Evolutionary conservation across 306 rosid genomes (phyloP).

Genomic region (cucumber (Cucumis sativus)): DNA sequence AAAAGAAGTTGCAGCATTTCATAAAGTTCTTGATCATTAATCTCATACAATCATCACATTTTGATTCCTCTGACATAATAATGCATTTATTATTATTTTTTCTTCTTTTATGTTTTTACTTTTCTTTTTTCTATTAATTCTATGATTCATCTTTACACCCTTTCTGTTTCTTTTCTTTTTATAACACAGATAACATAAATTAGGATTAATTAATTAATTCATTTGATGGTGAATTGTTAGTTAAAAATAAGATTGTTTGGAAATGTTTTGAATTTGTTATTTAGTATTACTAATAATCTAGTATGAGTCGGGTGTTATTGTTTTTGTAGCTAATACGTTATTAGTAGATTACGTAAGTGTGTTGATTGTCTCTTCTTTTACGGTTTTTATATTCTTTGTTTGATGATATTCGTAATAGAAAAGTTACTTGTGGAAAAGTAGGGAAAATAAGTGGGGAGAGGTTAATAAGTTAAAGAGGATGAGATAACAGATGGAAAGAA

Average conservation of each 20-base stretch:
- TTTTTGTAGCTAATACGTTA: too few relatives aligned
- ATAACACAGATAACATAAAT: background rate
- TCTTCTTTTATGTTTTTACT: background rate
- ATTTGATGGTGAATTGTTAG: background rate
- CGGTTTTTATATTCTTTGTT: too few relatives aligned
- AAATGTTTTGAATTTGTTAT: too few relatives aligned
- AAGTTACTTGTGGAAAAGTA: background rate
- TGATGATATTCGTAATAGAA: too few relatives aligned
- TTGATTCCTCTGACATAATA: conserved; percentile 11
- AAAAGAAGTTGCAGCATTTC: conserved; percentile 5
- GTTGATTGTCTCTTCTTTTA: too few relatives aligned
- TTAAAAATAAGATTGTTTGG: background rate
- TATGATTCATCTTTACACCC: background rate
- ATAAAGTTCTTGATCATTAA: background rate
- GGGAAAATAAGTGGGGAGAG: background rate
- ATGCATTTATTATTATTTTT: background rate
- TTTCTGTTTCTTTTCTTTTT: background rate
- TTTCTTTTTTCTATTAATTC: background rate
- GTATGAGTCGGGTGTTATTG: too few relatives aligned
- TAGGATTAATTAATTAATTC: background rate
- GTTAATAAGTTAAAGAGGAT: background rate
- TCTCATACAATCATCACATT: conserved; percentile 9
- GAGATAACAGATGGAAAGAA: background rate
- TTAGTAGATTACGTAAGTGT: too few relatives aligned
- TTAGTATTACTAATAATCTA: too few relatives aligned